Base-by-base conservation (phyloP, 2,329 filamentous ascomycete species). In the Fusarium odoratissimum region DNA sequence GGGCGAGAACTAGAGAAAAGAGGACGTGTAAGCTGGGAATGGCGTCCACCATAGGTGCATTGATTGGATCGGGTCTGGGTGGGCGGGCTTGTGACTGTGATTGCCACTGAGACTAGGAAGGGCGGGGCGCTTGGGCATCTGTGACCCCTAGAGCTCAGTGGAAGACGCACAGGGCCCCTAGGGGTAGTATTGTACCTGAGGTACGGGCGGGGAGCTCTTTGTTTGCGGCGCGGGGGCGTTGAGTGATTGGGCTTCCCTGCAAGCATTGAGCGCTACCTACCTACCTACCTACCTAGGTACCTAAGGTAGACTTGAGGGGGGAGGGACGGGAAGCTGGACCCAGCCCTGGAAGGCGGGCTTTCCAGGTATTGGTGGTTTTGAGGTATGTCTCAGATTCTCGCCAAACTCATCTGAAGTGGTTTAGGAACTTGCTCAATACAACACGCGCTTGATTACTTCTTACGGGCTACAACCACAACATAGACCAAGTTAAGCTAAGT, bases 51-150 rank as follows among this genome's bases (percentile, higher is more conserved):
- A 28, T 60, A 44, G 63, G 58, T 65, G 21, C 51, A 72, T 59
- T 70, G 71, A 69, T 72, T 73, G 71, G 71, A 37, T 71, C 70
- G 66, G 70, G 57, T 67, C 54, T 44, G 51, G 30, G 61, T 58
- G 61, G 70, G 70, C 58, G 61, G 71, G 71, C 66, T 71, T 73
- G 71, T 73, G 71, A 66, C 49, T 66, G 61, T 64, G 61, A 72
- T 59, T 69, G 52, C 59, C 64, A 67, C 45, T 48, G 66, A 64
- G 48, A 62, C 44, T 40, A 60, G 68, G 44, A 52, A 64, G 45
- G 42, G 69, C 64, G 57, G 69, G 69, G 65, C 69, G 70, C 70
- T 72, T 72, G 70, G 70, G 70, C 70, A 73, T 62, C 65, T 66
- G 65, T 66, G 69, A 72, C 55, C 59, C 69, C 60, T 48, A 52